A percentile compares a stretch with the other conserved stretches of the same genome.
Conservation (phyloP, 179 eudicot genomes). For the Beta lomatogona region DNA sequence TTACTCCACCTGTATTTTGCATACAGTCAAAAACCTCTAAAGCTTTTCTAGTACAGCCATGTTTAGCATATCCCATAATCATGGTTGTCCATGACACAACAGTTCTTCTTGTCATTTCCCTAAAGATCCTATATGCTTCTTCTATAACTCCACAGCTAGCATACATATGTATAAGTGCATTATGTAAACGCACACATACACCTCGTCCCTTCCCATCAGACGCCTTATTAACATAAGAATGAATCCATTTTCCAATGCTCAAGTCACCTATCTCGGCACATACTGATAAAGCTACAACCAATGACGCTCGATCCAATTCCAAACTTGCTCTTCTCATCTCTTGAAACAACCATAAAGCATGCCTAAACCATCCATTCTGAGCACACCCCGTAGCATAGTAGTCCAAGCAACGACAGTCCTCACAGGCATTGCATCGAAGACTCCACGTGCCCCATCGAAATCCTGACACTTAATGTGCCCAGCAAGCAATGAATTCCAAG, state of each 20-base stretch:
- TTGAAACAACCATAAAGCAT: conserved; percentile 44
- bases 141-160: conserved; percentile 56
- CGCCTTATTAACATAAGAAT: conserved; percentile 33
- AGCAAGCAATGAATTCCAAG: conserved; percentile 55
- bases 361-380: conserved; percentile 40
- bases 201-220: conserved; percentile 19
- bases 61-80: conserved; percentile 61
- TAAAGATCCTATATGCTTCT: conserved; percentile 52
- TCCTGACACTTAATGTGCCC: conserved; percentile 43
- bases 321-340: conserved; percentile 42
- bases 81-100: conserved; percentile 64
- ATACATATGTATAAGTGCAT: conserved; percentile 67
- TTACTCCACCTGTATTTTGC: conserved; percentile 35
- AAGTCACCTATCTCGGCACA: conserved; percentile 65
- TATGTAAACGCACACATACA: conserved; percentile 36
- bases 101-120: conserved; percentile 41
- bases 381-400: conserved; percentile 52
- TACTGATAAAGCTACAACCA: conserved; percentile 54
- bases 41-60: conserved; percentile 54
- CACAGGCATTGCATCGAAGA: conserved; percentile 50
- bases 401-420: conserved; percentile 65
- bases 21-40: conserved; percentile 41
- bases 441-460: conserved; percentile 38
- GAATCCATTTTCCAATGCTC: conserved; percentile 54
- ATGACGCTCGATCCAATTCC: conserved; percentile 48